Conservation (phyloP, 2,329 filamentous ascomycete species). For the Alternaria brassicicola region DNA sequence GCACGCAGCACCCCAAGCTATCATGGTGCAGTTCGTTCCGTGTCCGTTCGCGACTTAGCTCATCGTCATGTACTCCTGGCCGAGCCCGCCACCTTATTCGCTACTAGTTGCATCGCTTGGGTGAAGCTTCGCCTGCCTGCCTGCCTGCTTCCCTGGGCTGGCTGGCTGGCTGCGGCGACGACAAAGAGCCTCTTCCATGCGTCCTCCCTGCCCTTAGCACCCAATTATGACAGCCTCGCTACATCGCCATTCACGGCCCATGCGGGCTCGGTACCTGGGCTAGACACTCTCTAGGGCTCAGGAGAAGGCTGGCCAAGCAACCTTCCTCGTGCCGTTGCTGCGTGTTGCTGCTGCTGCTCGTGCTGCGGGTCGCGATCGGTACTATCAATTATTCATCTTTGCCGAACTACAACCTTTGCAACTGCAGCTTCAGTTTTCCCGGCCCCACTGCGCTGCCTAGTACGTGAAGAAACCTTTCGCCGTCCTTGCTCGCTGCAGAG, state of each 20-base stretch:
- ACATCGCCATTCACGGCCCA: conserved; percentile 37
- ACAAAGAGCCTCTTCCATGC: conserved; percentile 31
- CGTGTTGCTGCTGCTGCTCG: conserved; percentile 17
- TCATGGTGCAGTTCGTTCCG: conserved; percentile 28
- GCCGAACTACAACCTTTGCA: conserved; percentile 33
- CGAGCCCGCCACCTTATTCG: conserved; percentile 28
- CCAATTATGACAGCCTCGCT: conserved; percentile 43
- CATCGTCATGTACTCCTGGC: conserved; percentile 28
- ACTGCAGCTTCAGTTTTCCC: conserved; percentile 35
- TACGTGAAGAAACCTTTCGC: conserved; percentile 35
- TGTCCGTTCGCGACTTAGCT: conserved; percentile 37
- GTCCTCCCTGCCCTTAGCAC: conserved; percentile 39
- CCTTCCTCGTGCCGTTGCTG: conserved; percentile 38
- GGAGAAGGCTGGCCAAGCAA: conserved; percentile 20
- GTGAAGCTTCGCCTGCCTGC: conserved; percentile 34
- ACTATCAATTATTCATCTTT: conserved; percentile 41
- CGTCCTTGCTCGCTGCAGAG: conserved; percentile 29
- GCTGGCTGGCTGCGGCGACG: conserved; percentile 16
- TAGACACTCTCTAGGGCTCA: conserved; percentile 30
- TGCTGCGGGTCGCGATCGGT: conserved; percentile 38
- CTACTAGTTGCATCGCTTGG: conserved; percentile 23
- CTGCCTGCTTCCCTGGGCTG: conserved; percentile 7
- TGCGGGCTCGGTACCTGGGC: conserved; percentile 43
- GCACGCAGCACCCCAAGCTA: conserved; percentile 29
- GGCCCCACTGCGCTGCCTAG: conserved; percentile 39